phyloP scores from a whole-genome alignment of 148 eudicot genomes.

The Persicaria tinctoria region DNA sequence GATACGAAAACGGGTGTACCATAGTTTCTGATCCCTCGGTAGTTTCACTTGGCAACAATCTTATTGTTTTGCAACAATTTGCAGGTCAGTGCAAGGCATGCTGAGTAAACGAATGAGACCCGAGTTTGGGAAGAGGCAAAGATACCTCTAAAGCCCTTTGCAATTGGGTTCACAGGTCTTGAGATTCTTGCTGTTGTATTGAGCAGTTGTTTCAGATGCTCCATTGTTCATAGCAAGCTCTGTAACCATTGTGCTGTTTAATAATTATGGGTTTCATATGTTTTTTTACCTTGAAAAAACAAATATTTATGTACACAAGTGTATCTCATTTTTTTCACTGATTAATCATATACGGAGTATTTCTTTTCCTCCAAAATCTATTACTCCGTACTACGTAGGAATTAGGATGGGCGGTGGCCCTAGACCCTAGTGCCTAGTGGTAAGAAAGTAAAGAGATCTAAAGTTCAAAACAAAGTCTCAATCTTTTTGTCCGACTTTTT shows the following conservation, averaged over 20 bases:
- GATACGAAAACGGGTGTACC: too few relatives aligned
- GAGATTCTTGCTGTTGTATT: not conserved
- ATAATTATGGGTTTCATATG: not conserved
- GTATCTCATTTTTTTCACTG: not conserved
- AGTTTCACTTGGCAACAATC: too few relatives aligned
- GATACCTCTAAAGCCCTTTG: not conserved
- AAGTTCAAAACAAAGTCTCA: too few relatives aligned
- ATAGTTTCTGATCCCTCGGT: too few relatives aligned
- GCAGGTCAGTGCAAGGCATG: slow-evolving; percentile 35
- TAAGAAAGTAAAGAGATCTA: too few relatives aligned
- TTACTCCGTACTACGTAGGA: too few relatives aligned
- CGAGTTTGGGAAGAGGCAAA: slow-evolving; percentile 30
- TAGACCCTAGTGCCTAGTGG: too few relatives aligned
- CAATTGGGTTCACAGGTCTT: not conserved
- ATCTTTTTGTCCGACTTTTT: too few relatives aligned
- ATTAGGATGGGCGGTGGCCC: too few relatives aligned
- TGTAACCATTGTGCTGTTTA: not conserved
- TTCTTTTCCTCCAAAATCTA: too few relatives aligned
- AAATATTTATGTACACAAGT: not conserved
- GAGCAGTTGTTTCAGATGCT: not conserved
- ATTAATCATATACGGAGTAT: not conserved
- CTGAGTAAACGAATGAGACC: slow-evolving; percentile 51
- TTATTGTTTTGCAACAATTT: too few relatives aligned
- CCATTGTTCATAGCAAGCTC: not conserved
- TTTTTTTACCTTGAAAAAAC: not conserved